Conservation (phyloP, 2,329 filamentous ascomycete species). For the Xylaria multiplex region DNA sequence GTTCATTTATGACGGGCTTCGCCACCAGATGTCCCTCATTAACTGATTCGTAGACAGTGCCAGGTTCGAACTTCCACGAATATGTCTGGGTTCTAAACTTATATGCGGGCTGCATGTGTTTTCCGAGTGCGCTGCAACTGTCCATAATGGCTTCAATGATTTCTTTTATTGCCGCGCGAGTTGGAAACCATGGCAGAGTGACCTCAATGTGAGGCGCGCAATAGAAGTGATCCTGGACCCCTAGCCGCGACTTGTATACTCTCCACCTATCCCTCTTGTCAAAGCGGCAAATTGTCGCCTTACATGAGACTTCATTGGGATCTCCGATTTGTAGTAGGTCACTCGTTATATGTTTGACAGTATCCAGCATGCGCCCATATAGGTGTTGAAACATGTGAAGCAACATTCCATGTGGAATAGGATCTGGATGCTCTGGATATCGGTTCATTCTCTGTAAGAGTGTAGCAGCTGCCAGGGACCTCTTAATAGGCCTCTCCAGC, state of each 20-base stretch:
- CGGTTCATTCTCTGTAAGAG: conserved; percentile 28
- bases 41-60: conserved; percentile 28
- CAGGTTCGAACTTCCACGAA: conserved; percentile 36
- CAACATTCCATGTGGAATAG: conserved; percentile 23
- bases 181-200: conserved; percentile 26
- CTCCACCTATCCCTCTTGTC: conserved; percentile 32
- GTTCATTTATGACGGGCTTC: conserved; percentile 14
- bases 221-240: conserved; percentile 29
- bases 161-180: conserved; percentile 26
- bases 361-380: conserved; percentile 33
- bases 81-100: conserved; percentile 26
- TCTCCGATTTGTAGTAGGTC: conserved; percentile 30
- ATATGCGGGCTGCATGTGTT: conserved; percentile 34
- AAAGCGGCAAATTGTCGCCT: conserved; percentile 29
- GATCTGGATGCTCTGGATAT: conserved; percentile 22
- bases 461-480: conserved; percentile 14
- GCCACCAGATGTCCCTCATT: conserved; percentile 25
- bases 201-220: conserved; percentile 35
- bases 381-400: conserved; percentile 34
- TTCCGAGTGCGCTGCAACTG: conserved; percentile 18
- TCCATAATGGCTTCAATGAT: conserved; percentile 29
- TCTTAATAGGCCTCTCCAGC: conserved; percentile 28
- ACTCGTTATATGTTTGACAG: conserved; percentile 19
- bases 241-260: conserved; percentile 26
- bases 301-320: conserved; percentile 24